These are phyloP conservation scores for Chaetomiaceae sp. DNA, from an alignment of 2,329 filamentous ascomycete genomes.

Conservation along the genomic window DNA sequence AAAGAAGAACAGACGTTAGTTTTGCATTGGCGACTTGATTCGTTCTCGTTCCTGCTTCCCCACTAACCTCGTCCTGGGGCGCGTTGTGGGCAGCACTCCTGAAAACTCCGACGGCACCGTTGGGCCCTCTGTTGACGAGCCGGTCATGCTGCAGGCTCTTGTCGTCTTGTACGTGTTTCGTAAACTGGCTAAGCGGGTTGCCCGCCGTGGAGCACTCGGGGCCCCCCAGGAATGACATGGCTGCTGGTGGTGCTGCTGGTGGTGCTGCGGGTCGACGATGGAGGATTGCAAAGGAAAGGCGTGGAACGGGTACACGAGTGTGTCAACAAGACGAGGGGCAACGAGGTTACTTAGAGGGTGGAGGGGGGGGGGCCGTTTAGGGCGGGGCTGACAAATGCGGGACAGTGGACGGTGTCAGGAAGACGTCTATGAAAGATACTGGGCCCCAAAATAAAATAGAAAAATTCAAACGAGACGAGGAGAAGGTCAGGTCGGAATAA, in stretches of 20 bases:
- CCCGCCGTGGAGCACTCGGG: slow-evolving; percentile 94
- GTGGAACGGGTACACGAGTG: not conserved
- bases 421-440: not conserved
- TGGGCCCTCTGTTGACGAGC: slow-evolving; percentile 69
- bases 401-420: too few relatives aligned
- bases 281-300: not conserved
- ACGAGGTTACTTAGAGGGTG: not conserved
- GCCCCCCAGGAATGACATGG: slow-evolving; percentile 92
- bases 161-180: slow-evolving; percentile 95
- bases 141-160: slow-evolving; percentile 91
- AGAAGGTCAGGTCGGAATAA: slow-evolving; percentile 9
- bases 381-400: not conserved
- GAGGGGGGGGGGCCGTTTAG: not conserved
- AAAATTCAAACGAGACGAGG: not conserved
- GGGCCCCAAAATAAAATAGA: not conserved
- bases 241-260: too few relatives aligned
- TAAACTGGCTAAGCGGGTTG: slow-evolving; percentile 95
- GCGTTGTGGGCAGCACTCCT: slow-evolving; percentile 65
- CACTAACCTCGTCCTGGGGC: slow-evolving; percentile 65
- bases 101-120: slow-evolving; percentile 70
- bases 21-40: not conserved
- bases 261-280: not conserved
- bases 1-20: not conserved
- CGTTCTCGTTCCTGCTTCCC: not conserved
- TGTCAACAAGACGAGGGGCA: not conserved